Base-by-base conservation (phyloP, 148 eudicot species). In the Rhododendron ovatum region DNA sequence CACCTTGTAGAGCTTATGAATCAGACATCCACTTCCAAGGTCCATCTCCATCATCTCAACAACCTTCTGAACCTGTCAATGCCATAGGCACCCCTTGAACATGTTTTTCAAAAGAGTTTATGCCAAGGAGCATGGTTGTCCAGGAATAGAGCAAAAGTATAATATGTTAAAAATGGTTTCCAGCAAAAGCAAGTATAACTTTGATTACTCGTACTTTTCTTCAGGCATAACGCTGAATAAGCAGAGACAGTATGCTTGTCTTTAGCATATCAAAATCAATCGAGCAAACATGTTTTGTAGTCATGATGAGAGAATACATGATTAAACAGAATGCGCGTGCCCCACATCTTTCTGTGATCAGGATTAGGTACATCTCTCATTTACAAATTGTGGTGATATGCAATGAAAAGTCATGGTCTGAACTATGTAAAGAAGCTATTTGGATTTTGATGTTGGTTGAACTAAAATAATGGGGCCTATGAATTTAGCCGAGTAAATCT, bases 41-140 rank as follows among this genome's bases (percentile, higher is more conserved):
- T 81, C 88, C 48, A 74, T 81, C 81, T 86, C 88, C 88, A 86
- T 86, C 88, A 81, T 86, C 50, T 86, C 81, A 39, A 82, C 81
- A 73, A 86, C 88, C 55, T 86, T 82, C 33, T 81, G 39, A 73
- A 86, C 88, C 88, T 86, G 80, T 18, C 20, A 73, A 80, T 53
- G 22, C 39, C 69, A n/a, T 8, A 11, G 51, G 43, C 59, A 18
- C 83, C 81, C 71, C 65, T 26, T 85, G 20, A 78, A 51, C 41
- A 20, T 78, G n/a, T 7, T 45, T 24, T 30, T 15, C 50, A 13
- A 35, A 12, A 30, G 81, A 26, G 59, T n/a, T 48, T 78, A 24
- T 9, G 81, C 53, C 81, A 78, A 22, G 53, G 53, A 45, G 41
- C 81, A 24, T 45, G 15, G 11, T 26, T 47, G 47, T 47, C 48